Conservation (phyloP, 163 green algal genomes). For the Trebouxiophyceae sp. region DNA sequence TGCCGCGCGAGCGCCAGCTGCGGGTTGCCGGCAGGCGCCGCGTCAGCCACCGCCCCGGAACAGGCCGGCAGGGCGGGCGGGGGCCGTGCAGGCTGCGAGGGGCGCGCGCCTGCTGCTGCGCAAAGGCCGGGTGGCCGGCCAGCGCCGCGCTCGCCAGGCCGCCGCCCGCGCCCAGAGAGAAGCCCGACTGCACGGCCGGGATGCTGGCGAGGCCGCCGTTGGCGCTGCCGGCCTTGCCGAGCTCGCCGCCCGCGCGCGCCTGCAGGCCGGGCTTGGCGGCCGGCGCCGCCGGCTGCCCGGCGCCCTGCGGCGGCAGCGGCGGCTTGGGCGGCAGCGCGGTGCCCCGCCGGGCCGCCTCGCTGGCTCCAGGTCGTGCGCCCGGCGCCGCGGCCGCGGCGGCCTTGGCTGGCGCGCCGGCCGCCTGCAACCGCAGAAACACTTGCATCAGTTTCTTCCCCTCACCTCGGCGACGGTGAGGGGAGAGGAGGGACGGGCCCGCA, state of each 20-base stretch:
- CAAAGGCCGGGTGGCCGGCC: neutral
- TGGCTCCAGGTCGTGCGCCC: too few relatives aligned
- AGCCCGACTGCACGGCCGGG: neutral
- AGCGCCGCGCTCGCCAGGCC: neutral
- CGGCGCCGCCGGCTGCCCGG: too few relatives aligned
- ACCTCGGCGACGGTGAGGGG: too few relatives aligned
- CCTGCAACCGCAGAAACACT: too few relatives aligned
- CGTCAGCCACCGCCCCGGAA: neutral
- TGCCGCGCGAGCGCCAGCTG: constrained; percentile 40
- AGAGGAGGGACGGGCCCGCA: too few relatives aligned
- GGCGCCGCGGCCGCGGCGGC: too few relatives aligned
- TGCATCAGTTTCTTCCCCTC: too few relatives aligned
- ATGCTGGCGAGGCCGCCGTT: neutral
- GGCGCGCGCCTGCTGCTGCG: constrained; percentile 5
- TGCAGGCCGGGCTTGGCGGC: neutral
- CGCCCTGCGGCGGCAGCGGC: neutral
- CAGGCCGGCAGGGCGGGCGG: too few relatives aligned
- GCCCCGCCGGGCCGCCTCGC: too few relatives aligned
- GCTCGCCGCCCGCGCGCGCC: neutral
- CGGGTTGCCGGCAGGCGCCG: neutral
- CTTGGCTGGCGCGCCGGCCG: too few relatives aligned
- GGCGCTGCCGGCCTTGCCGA: neutral
- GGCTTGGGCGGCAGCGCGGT: neutral
- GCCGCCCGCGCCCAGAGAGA: neutral
- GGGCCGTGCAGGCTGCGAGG: too few relatives aligned